These are phyloP conservation scores for Xerocomus brunneocitrinus DNA, from an alignment of 768 basidiomycete species.

Conservation along the genomic window DNA sequence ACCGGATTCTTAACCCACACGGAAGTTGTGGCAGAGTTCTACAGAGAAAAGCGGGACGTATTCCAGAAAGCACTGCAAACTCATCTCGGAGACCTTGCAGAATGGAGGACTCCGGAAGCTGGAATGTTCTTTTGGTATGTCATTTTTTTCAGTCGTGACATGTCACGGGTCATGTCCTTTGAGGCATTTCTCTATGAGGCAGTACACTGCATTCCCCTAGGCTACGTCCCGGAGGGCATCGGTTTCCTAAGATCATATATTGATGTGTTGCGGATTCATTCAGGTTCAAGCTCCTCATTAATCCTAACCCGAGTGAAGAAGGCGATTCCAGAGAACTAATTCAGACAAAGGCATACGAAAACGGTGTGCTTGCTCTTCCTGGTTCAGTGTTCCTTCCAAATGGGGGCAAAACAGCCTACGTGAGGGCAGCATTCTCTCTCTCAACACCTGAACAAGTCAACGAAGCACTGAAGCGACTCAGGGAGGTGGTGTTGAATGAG, in stretches of 20 bases:
- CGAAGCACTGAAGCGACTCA: constrained; percentile 64
- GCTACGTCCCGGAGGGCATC: constrained; percentile 4
- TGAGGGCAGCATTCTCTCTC: constrained; percentile 80
- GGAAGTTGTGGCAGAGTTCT: constrained; percentile 64
- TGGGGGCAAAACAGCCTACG: constrained; percentile 63
- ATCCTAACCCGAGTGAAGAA: constrained; percentile 31
- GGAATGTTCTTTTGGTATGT: constrained; percentile 89
- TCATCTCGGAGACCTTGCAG: constrained; percentile 73
- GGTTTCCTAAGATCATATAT: constrained; percentile 11
- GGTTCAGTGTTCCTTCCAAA: constrained; percentile 79
- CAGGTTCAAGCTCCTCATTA: constrained; percentile 69
- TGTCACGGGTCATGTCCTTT: constrained; percentile 2
- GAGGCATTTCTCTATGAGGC: constrained; percentile 3
- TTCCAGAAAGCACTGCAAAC: constrained; percentile 74
- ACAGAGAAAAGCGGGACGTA: constrained; percentile 65
- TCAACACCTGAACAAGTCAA: constrained; percentile 63
- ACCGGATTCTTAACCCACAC: constrained; percentile 71
- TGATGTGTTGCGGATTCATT: constrained; percentile 11
- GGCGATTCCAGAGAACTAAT: constrained; percentile 74
- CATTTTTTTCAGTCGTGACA: constrained; percentile 4
- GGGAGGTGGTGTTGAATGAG: constrained; percentile 33
- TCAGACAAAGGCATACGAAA: constrained; percentile 66
- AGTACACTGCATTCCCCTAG: background rate
- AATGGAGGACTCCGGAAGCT: constrained; percentile 66
- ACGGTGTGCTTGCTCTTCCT: constrained; percentile 86